A percentile compares a stretch with the other conserved stretches of the same genome.
These are phyloP conservation scores for Paecilomyces variotii DNA, from an alignment of 2,329 filamentous ascomycete genomes.

Conservation along the genomic window DNA sequence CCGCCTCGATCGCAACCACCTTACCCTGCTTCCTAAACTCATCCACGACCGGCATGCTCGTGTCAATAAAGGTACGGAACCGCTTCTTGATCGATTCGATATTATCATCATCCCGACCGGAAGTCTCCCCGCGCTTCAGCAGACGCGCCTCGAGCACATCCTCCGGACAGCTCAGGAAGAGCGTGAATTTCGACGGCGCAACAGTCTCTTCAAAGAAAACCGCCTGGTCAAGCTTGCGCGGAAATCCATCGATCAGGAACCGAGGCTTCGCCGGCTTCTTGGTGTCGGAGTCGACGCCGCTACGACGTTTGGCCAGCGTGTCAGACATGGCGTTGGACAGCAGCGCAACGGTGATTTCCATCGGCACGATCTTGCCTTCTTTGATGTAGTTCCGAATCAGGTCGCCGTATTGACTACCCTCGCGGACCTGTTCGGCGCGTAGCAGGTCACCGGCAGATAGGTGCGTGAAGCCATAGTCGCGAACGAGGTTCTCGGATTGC, in stretches of 20 bases:
- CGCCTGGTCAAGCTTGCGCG: conserved; percentile 94
- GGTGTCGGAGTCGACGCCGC: conserved; percentile 3
- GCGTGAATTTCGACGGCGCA: conserved; percentile 71
- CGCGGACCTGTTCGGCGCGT: conserved; percentile 83
- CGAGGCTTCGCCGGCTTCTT: conserved; percentile 47
- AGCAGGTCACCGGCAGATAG: conserved; percentile 89
- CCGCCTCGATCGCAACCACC: conserved; percentile 74
- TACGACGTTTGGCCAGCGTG: conserved; percentile 46
- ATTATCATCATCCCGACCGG: conserved; percentile 87
- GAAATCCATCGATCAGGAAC: conserved; percentile 79
- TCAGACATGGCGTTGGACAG: conserved; percentile 88
- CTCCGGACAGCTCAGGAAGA: conserved; percentile 94
- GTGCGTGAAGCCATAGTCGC: conserved; percentile 84
- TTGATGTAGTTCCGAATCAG: conserved; percentile 92
- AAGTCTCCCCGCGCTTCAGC: conserved; percentile 85
- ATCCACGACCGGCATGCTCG: conserved; percentile 94
- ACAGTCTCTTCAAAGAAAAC: conserved; percentile 86
- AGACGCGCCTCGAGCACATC: conserved; percentile 76
- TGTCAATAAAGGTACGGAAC: conserved; percentile 89
- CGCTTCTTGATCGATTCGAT: conserved; percentile 92
- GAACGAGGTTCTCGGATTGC: conserved; percentile 81
- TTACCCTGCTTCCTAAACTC: conserved; percentile 68
- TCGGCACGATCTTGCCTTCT: conserved; percentile 93
- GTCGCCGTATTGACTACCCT: conserved; percentile 79
- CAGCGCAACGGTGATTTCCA: conserved; percentile 92